Conservation (phyloP, 371 early-diverging fungal species). For the Circinella umbellata region DNA sequence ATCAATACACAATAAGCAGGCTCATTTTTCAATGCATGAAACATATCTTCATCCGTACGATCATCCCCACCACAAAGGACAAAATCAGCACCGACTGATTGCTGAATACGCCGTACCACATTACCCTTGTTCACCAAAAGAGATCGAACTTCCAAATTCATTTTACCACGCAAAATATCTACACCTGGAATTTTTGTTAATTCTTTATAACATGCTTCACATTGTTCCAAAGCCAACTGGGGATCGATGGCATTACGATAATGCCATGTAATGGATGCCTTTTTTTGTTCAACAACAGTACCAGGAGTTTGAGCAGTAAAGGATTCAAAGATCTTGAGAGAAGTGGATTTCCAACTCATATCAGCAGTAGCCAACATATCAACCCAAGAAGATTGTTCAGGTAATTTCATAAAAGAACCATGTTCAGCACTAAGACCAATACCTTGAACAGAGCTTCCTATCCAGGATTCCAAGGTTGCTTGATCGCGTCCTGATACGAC, state of each 20-base stretch:
- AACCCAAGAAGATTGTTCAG: slow-evolving; percentile 72
- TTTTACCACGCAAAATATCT: slow-evolving; percentile 95
- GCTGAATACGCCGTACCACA: slow-evolving; percentile 81
- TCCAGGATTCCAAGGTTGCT: slow-evolving; percentile 61
- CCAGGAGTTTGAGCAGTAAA: slow-evolving; percentile 92
- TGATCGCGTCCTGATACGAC: slow-evolving; percentile 89
- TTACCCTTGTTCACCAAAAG: slow-evolving; percentile 87
- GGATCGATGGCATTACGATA: slow-evolving; percentile 74
- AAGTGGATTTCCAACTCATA: slow-evolving; percentile 86
- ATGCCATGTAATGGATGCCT: slow-evolving; percentile 89
- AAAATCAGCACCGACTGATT: slow-evolving; percentile 66
- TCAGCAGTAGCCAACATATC: slow-evolving; percentile 85
- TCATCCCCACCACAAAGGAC: slow-evolving; percentile 96
- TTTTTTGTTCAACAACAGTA: slow-evolving; percentile 88
- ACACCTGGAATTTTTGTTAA: slow-evolving; percentile 83
- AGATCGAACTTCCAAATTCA: slow-evolving; percentile 94
- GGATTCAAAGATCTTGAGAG: slow-evolving; percentile 86
- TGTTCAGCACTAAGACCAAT: slow-evolving; percentile 73
- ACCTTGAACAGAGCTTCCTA: slow-evolving; percentile 71
- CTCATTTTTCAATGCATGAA: slow-evolving; percentile 55
- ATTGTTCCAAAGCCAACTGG: slow-evolving; percentile 57
- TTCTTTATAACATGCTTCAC: slow-evolving; percentile 85
- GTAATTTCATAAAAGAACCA: slow-evolving; percentile 89
- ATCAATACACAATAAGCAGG: slow-evolving; percentile 38
- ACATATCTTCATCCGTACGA: slow-evolving; percentile 98